Evolutionary conservation across 2,329 filamentous ascomycete species (phyloP), one percentile per base, ranked within the genome.

Genomic region (Tolypocladium sp.): DNA sequence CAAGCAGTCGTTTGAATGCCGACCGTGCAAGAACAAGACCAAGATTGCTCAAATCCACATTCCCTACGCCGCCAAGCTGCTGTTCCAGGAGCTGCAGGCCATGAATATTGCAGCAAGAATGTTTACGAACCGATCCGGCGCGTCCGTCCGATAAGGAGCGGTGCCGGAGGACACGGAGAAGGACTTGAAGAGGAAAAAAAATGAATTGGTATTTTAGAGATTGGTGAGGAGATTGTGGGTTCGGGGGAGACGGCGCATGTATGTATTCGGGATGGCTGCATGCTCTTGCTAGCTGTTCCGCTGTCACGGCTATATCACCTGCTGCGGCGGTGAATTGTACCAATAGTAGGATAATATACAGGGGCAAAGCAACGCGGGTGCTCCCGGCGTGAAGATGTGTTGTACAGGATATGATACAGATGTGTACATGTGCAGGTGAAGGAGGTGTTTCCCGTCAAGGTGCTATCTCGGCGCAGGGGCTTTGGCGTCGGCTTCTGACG

Each of bases 21-120:
- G 94, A 59, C 91, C 94, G 40, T 99, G 94, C 84, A 94, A 95
- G 80, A 99, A 99, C 82, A 97, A 97, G 84, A 97, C 93, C 63
- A 92, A 91, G 79, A 97, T 99, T 73, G 94, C 93, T 6, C 94
- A 99, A 75, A 89, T 99, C 59, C 91, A 97, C 73, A 96, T 99
- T 64, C 94, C 94, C 0, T 99, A 99, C 72, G 94, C 94, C 2
- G 94, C 94, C 62, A 99, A 99, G 79, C 82, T 99, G 56, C 85
- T 99, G 56, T 99, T 99, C 87, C 94, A 99, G 79, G 94, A 99
- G 79, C 79, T 99, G 66, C 91, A 92, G 71, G 88, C 92, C 56
- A 99, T 99, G 94, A 97, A 97, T 75, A 97, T 99, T 74, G 93
- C 94, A 13, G 89, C 93, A 38, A 88, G 94, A 73, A 93, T 99